phyloP scores from a whole-genome alignment of 495 filamentous ascomycete genomes.

The Xylaria castorea region DNA sequence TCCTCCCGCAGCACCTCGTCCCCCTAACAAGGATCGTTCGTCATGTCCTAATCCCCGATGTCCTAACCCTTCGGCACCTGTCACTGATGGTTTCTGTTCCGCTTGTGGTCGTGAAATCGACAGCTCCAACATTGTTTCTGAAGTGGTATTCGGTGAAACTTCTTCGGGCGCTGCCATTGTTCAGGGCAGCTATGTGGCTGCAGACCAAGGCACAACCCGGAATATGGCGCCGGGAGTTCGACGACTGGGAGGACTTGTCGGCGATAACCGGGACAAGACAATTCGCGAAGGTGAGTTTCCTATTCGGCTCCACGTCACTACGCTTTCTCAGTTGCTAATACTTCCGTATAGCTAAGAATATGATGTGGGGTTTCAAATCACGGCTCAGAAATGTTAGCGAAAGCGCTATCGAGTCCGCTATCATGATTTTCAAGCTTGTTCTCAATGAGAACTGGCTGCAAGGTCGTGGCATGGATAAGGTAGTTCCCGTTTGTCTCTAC shows the following conservation, averaged over 20 bases:
- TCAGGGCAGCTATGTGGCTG: conserved; percentile 85
- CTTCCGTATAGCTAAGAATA: conserved; percentile 37
- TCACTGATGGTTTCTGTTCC: conserved; percentile 70
- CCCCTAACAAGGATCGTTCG: conserved; percentile 30
- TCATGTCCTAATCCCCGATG: conserved; percentile 41
- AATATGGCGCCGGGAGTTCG: conserved; percentile 57
- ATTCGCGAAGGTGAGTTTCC: conserved; percentile 64
- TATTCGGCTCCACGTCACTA: background rate
- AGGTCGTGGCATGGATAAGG: conserved; percentile 82
- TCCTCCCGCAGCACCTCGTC: conserved; percentile 21
- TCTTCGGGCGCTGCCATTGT: conserved; percentile 85
- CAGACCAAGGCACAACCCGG: conserved; percentile 68
- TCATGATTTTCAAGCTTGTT: conserved; percentile 79
- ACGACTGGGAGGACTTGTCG: conserved; percentile 49
- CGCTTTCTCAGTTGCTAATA: conserved; percentile 25
- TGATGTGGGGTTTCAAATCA: conserved; percentile 53
- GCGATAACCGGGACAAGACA: conserved; percentile 69
- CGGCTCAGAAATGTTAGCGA: conserved; percentile 62
- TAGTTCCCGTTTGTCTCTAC: conserved; percentile 87
- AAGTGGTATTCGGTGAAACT: conserved; percentile 87
- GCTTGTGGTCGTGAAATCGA: conserved; percentile 83
- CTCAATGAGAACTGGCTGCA: conserved; percentile 81
- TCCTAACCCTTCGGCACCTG: conserved; percentile 41
- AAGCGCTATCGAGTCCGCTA: conserved; percentile 64
- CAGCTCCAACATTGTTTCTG: conserved; percentile 86